Conservation (phyloP, 768 basidiomycete species). For the Chalciporus chontae region DNA sequence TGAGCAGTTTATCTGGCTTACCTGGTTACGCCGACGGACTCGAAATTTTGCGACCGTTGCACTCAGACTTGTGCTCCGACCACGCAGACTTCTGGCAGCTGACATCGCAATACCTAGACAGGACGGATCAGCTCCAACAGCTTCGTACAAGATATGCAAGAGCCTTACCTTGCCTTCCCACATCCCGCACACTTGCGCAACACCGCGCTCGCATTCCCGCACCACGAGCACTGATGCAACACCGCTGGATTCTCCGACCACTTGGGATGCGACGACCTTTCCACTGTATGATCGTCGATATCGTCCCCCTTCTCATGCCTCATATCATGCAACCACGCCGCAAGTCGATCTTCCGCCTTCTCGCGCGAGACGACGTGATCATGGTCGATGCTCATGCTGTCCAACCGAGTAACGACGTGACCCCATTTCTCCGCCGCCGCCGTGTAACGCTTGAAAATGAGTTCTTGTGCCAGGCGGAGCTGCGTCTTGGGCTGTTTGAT, state of each 20-base stretch:
- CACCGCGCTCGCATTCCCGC: conserved; percentile 54
- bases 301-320: conserved; percentile 39
- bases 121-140: neutral
- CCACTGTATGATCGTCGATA: conserved; percentile 28
- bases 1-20: neutral
- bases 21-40: neutral
- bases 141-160: neutral
- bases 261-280: conserved; percentile 39
- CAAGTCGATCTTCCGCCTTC: conserved; percentile 54
- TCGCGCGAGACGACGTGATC: conserved; percentile 32
- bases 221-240: conserved; percentile 62
- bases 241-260: conserved; percentile 47
- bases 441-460: conserved; percentile 46
- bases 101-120: conserved; percentile 42
- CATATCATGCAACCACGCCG: conserved; percentile 53
- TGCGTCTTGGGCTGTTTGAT: conserved; percentile 47
- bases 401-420: conserved; percentile 37
- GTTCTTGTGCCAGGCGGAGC: conserved; percentile 49
- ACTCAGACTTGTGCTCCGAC: conserved; percentile 35
- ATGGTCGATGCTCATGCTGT: conserved; percentile 29
- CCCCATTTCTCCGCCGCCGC: conserved; percentile 47
- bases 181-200: conserved; percentile 48
- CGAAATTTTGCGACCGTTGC: conserved; percentile 7
- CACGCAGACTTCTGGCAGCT: conserved; percentile 38
- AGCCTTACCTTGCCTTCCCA: conserved; percentile 33